Evolutionary conservation across 2,329 filamentous ascomycete species (phyloP).

Genomic region (Teratosphaeriaceae sp.): DNA sequence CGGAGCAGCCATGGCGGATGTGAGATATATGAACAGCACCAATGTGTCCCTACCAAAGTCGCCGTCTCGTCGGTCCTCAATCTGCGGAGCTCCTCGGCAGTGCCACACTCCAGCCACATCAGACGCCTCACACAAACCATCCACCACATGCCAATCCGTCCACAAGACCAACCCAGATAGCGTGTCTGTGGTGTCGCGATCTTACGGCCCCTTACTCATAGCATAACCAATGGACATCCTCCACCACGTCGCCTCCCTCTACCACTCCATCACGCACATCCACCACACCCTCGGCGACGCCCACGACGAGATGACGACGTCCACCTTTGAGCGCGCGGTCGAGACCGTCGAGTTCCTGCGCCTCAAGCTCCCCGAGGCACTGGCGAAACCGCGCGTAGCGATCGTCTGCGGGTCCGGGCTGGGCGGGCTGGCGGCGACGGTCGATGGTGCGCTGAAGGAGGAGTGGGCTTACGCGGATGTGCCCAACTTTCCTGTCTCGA

Average conservation of each 20-base stretch:
- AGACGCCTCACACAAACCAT: constrained; percentile 4
- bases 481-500: constrained; percentile 55
- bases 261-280: constrained; percentile 27
- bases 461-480: constrained; percentile 54
- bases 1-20: constrained; percentile 38
- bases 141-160: no score
- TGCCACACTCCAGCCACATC: constrained; percentile 6
- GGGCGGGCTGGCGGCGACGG: constrained; percentile 52
- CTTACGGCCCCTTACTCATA: no score
- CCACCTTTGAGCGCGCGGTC: constrained; percentile 36
- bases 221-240: constrained; percentile 15
- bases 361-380: constrained; percentile 44
- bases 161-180: no score
- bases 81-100: constrained; percentile 4
- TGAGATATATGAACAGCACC: no score
- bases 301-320: constrained; percentile 27
- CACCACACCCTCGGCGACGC: constrained; percentile 23
- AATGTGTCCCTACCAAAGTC: no score
- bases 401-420: constrained; percentile 61
- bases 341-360: constrained; percentile 48
- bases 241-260: constrained; percentile 26
- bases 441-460: constrained; percentile 43
- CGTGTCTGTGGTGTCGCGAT: no score
- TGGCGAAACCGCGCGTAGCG: constrained; percentile 48
- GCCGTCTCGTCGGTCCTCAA: no score